Base-by-base conservation (phyloP, 768 basidiomycete species). In the Termitomyces sp. region DNA sequence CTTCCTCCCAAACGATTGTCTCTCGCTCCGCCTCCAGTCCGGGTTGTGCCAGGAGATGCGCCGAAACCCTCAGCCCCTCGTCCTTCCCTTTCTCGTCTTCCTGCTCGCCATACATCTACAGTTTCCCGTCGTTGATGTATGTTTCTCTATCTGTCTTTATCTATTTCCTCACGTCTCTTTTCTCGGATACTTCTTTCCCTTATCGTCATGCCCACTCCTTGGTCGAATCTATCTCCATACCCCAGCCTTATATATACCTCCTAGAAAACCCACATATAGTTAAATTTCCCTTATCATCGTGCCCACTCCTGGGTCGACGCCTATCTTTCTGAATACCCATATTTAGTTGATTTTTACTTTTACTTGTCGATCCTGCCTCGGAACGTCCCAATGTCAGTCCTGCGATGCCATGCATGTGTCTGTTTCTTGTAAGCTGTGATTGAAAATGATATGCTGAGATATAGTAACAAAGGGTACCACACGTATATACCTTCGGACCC, bases 391-490 rank as follows among this genome's bases (percentile, higher is more conserved):
- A 28, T 28, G 28, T 28, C 28, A 28, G 7, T 28, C 7, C 30
- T 9, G 30, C 30, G 8, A 26, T 22, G 22, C 5, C 7, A 30
- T 12, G 5, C 21, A 30, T 40, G 17, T 47, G 5, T 47, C 42
- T 26, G 30, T 47, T 34, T 38, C 19, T 45, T 24, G 41, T 52
- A 45, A 54, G 53, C 15, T 46, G 53, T 54, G 45, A 46, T 54
- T 47, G 34, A 47, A 47, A 30, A 21, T 11, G 24, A 28, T 44
- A 53, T n/a, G 42, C 38, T 37, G 19, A 19, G 19, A 54, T 38
- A 40, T 40, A 32, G 47, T 40, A 26, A 28, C 28, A 28, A 28
- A 28, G 28, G 7, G 4, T 28, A 46, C 21, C 34, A 48, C 15
- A 14, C 14, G 2, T 48, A 48, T 15, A 48, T 34, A 24, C 51